Base-by-base conservation (phyloP, 1,284 basidiomycete species). In the Mycena sp. region DNA sequence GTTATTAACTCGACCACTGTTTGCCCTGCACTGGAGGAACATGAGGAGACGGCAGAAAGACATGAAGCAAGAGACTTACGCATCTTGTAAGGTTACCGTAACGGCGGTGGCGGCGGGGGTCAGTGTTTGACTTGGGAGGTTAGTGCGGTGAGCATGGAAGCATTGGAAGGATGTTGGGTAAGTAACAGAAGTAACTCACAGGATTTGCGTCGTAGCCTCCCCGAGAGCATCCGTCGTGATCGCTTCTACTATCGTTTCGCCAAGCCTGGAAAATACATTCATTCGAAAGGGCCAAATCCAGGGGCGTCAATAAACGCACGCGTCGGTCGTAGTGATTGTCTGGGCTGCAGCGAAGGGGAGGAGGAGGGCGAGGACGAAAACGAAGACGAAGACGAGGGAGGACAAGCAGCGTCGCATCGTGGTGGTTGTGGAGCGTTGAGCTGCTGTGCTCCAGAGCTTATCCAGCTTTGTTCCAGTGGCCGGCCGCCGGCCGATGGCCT, bases 1-100 rank as follows among this genome's bases (percentile, higher is more conserved):
- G 46, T 63, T 16, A 66, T 35, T 3, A 52, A 32, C 46, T 66
- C 64, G 3, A 66, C 38, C 3, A 66, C 43, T 12, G 64, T 66
- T 16, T 62, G 14, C 14, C 52, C 60, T 19, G 28, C 28, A 9
- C 64, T 65, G 44, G 19, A 52, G 35, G 37, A 11, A 26, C 6
- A 4, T 12, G n/a, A 2, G n/a, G 6, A 10, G 28, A 21, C 49
- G 11, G 19, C 4, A 23, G 2, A n/a, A n/a, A 26, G 17, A 1
- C 16, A 9, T 4, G 12, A 29, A 40, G 6, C 25, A 30, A 21
- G 3, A 23, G 21, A 58, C 56, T 49, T 32, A 63, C 56, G 25
- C 23, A 32, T 63, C 50, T 10, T 30, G 38, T 10, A 52, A 50
- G 2, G 62, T 64, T 40, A 59, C 14, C 6, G 62, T 64, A 43